Evolutionary conservation across 208 protist genomes (phyloP).

Genomic region (Trypanosoma cruzi): DNA sequence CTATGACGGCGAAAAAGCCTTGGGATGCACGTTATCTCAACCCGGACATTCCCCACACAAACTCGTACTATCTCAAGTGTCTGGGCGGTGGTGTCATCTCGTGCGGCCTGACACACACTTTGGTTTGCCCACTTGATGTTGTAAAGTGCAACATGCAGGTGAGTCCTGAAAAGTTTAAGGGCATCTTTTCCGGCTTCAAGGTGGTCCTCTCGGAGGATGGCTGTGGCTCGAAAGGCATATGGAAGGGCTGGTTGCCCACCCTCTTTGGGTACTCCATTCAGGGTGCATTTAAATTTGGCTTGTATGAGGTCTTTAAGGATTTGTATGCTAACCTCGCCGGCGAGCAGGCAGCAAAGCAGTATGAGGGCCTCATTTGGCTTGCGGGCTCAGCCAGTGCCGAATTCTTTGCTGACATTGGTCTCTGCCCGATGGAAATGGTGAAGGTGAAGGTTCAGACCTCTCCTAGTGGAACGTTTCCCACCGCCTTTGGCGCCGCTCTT

Average conservation of each 20-base stretch:
- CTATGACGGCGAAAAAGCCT: slow-evolving; percentile 30
- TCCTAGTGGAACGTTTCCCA: slow-evolving; percentile 81
- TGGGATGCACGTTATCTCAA: slow-evolving; percentile 85
- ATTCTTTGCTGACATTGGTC: slow-evolving; percentile 96
- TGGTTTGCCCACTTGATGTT: slow-evolving; percentile 95
- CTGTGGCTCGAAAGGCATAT: slow-evolving; percentile 64
- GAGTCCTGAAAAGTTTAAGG: slow-evolving; percentile 88
- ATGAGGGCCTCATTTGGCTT: slow-evolving; percentile 84
- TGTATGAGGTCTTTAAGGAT: slow-evolving; percentile 96
- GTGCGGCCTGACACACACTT: slow-evolving; percentile 95
- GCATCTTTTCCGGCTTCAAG: slow-evolving; percentile 67
- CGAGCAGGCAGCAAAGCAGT: slow-evolving; percentile 78
- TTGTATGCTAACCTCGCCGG: slow-evolving; percentile 87
- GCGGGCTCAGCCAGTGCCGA: slow-evolving; percentile 95
- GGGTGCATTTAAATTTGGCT: slow-evolving; percentile 95
- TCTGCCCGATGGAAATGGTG: slow-evolving; percentile 96
- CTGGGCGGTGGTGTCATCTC: slow-evolving; percentile 92
- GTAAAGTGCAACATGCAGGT: slow-evolving; percentile 97
- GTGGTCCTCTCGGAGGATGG: slow-evolving; percentile 74
- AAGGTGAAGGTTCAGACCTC: slow-evolving; percentile 95
- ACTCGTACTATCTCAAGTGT: slow-evolving; percentile 94
- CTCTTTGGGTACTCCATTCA: slow-evolving; percentile 94
- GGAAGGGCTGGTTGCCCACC: slow-evolving; percentile 93
- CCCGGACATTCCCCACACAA: slow-evolving; percentile 62
- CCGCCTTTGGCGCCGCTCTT: slow-evolving; percentile 64